Evolutionary conservation across 352 stramenopile genomes (phyloP), one percentile per base, ranked within the genome.

Genomic region (Phytophthora ramorum): DNA sequence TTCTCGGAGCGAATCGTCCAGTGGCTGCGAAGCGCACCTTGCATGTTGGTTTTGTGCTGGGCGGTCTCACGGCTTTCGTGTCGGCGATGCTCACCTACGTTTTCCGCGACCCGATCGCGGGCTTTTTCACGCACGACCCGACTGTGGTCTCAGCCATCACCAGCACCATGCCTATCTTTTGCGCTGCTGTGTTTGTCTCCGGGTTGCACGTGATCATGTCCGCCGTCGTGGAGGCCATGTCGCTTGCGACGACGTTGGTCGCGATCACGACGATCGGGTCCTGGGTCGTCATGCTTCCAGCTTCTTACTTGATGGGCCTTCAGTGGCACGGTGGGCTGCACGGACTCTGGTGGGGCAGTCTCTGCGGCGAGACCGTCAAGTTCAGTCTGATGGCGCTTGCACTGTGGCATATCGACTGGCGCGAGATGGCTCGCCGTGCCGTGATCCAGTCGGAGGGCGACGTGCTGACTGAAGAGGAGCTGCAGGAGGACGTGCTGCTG

Each of bases 141-240:
- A 72, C 75, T 7, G 78, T 93, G 20, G 69, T 67, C 1, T 58
- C 46, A 6, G 75, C 79, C 16, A 92, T 93, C 51, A 74, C 79
- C 20, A 61, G 71, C 41, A 81, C 75, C 17, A 71, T 93, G 41
- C 85, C 85, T 0, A 72, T 93, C 49, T 93, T 93, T 57, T 92
- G 83, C 57, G 46, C 81, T 22, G 83, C 81, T 6, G 85, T 92
- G 8, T 91, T 90, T 49, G 60, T 93, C n/a, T 92, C 83, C 1
- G 83, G 81, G 2, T 67, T 92, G 22, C 85, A 94, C 66, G 79
- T 94, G 24, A 90, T 94, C 54, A 59, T 94, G 43, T 85, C 85
- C 2, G 83, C 85, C 4, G 85, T 92, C 19, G 81, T 94, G 45
- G 83, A 92, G 67, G 85, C 83, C 50, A 94, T 94, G 85, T 88